Conservation (phyloP, 2,329 filamentous ascomycete genomes). For the Cladosporium sp. region DNA sequence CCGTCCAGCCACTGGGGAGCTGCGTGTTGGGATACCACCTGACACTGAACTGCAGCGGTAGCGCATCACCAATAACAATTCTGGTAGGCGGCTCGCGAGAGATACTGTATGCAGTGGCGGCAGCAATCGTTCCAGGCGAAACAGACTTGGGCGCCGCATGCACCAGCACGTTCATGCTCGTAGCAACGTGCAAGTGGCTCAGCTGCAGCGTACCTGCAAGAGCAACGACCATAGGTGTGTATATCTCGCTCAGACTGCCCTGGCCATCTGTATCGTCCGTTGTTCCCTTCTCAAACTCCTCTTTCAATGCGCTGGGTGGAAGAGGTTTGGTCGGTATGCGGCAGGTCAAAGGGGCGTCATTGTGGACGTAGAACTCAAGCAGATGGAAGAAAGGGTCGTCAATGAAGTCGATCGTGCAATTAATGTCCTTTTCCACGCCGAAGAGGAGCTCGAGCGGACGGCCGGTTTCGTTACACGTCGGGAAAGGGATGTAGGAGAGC, state of each 20-base stretch:
- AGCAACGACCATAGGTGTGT: constrained; percentile 82
- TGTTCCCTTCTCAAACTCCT: constrained; percentile 29
- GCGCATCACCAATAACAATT: constrained; percentile 79
- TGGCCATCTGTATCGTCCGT: constrained; percentile 34
- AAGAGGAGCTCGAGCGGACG: constrained; percentile 80
- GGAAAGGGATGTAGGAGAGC: constrained; percentile 89
- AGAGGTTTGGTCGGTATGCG: constrained; percentile 77
- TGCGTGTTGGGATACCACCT: constrained; percentile 78
- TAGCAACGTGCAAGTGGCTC: constrained; percentile 85
- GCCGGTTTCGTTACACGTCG: constrained; percentile 80
- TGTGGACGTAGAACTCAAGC: constrained; percentile 96
- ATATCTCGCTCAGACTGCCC: constrained; percentile 41
- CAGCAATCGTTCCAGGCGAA: constrained; percentile 72
- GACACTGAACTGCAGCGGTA: constrained; percentile 74
- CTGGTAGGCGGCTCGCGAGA: constrained; percentile 53
- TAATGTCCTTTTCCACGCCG: constrained; percentile 72
- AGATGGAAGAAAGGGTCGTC: constrained; percentile 79
- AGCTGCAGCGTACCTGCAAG: constrained; percentile 83
- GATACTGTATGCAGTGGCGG: constrained; percentile 80
- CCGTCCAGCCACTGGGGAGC: constrained; percentile 55
- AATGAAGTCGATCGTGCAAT: constrained; percentile 76
- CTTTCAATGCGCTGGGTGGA: constrained; percentile 33
- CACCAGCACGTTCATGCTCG: constrained; percentile 82
- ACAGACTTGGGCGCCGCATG: constrained; percentile 56
- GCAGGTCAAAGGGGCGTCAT: constrained; percentile 87